Evolutionary conservation across 2,329 filamentous ascomycete genomes (phyloP).

Genomic region (Colletotrichum brevisporum): DNA sequence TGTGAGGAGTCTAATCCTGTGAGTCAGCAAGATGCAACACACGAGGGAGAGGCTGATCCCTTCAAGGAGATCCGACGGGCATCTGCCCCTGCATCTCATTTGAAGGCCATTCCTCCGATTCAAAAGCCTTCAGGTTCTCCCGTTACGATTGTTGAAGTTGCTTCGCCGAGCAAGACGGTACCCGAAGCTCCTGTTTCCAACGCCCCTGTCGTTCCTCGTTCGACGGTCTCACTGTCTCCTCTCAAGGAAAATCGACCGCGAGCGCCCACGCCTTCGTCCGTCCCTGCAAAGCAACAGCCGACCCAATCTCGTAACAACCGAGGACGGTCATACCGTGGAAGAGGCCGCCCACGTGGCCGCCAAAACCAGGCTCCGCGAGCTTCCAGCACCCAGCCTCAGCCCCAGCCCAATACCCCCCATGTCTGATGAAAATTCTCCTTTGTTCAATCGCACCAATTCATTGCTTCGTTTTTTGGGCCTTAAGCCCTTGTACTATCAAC

Average conservation of each 20-base stretch:
- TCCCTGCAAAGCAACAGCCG: constrained; percentile 1
- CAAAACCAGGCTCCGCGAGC: not conserved
- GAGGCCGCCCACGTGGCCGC: constrained; percentile 29
- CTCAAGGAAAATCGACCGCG: not conserved
- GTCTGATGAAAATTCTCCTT: not conserved
- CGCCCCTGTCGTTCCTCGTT: not conserved
- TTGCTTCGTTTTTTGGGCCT: not conserved
- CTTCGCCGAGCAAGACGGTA: not conserved
- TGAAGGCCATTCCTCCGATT: not conserved
- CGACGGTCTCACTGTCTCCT: not conserved
- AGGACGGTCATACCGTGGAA: constrained; percentile 16
- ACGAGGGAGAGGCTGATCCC: not conserved
- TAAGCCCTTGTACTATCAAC: not conserved
- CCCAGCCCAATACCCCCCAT: not conserved
- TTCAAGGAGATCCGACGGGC: constrained; percentile 22
- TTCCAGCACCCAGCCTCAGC: not conserved
- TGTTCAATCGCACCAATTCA: not conserved
- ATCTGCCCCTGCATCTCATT: constrained; percentile 13
- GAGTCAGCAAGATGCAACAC: not conserved
- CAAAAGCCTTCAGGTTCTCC: not conserved
- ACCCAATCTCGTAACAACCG: constrained; percentile 8
- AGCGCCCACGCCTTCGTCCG: not conserved
- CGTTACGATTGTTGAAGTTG: not conserved
- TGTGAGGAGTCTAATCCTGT: constrained; percentile 2
- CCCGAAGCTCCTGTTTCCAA: not conserved